phyloP scores from a whole-genome alignment of 2,329 filamentous ascomycete species.

The Daldinia sp. region DNA sequence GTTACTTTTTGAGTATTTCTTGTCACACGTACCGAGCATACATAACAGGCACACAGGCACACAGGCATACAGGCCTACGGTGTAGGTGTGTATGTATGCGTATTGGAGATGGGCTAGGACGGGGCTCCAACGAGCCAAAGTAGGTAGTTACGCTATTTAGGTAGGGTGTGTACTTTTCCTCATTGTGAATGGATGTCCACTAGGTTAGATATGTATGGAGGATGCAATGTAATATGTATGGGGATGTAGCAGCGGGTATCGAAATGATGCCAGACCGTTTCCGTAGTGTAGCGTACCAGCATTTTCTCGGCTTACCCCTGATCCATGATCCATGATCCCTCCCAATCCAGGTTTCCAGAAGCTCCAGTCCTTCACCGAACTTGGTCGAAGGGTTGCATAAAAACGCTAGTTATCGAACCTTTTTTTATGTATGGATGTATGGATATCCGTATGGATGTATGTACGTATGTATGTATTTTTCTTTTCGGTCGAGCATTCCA shows the following conservation, averaged over 20 bases:
- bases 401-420: no score
- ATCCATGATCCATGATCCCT: constrained; percentile 34
- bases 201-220: background rate
- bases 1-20: constrained; percentile 26
- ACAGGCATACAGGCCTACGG: no score
- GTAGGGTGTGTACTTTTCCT: background rate
- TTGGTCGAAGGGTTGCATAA: constrained; percentile 28
- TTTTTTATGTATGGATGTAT: no score
- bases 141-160: background rate
- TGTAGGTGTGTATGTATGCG: constrained; percentile 13
- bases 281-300: constrained; percentile 9
- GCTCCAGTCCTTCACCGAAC: constrained; percentile 36
- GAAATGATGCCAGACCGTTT: constrained; percentile 7
- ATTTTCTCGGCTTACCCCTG: constrained; percentile 22
- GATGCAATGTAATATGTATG: constrained; percentile 12
- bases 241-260: constrained; percentile 21
- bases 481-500: no score
- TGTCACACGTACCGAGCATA: constrained; percentile 30
- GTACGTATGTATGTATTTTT: no score
- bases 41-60: no score
- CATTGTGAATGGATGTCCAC: constrained; percentile 12
- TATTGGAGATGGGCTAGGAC: constrained; percentile 3
- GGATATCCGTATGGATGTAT: no score
- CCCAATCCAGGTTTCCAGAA: constrained; percentile 15
- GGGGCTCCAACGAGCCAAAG: background rate